These are phyloP conservation scores for Chaetomium strumarium DNA, from an alignment of 2,329 filamentous ascomycete genomes.

Conservation along the genomic window DNA sequence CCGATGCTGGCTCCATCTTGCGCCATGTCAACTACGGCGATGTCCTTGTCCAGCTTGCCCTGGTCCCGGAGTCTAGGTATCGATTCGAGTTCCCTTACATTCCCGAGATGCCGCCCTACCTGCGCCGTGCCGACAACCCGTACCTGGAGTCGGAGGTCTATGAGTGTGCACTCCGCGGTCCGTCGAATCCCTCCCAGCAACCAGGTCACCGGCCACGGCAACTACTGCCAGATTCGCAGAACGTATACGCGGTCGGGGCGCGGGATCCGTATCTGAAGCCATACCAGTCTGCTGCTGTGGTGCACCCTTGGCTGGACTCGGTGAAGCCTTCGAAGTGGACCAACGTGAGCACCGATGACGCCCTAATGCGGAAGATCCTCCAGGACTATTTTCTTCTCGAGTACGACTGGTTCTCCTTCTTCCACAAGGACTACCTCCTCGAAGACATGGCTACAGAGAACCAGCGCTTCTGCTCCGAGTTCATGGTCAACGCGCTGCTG, in stretches of 20 bases:
- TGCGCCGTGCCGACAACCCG: constrained; percentile 25
- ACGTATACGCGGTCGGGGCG: constrained; percentile 1
- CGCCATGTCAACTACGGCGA: constrained; percentile 33
- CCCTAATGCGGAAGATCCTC: constrained; percentile 45
- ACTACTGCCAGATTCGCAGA: neutral
- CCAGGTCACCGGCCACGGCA: constrained; percentile 7
- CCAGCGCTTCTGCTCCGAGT: constrained; percentile 33
- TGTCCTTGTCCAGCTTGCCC: constrained; percentile 33
- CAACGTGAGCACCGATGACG: constrained; percentile 30
- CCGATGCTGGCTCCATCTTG: constrained; percentile 29
- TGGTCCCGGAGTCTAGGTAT: constrained; percentile 33
- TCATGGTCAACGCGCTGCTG: constrained; percentile 36
- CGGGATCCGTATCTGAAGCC: constrained; percentile 31
- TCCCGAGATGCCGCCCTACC: constrained; percentile 28
- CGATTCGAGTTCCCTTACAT: constrained; percentile 37
- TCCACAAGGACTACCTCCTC: constrained; percentile 37
- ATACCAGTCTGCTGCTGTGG: constrained; percentile 31
- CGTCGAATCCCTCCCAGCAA: neutral
- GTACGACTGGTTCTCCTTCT: constrained; percentile 31
- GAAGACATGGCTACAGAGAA: constrained; percentile 32
- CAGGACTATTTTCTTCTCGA: constrained; percentile 59
- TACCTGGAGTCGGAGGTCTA: constrained; percentile 31
- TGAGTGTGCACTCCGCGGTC: constrained; percentile 15
- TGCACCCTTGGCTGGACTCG: constrained; percentile 30
- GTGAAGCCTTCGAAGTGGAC: constrained; percentile 34